Base-by-base conservation (phyloP, 148 eudicot species). In the Beta vulgaris region DNA sequence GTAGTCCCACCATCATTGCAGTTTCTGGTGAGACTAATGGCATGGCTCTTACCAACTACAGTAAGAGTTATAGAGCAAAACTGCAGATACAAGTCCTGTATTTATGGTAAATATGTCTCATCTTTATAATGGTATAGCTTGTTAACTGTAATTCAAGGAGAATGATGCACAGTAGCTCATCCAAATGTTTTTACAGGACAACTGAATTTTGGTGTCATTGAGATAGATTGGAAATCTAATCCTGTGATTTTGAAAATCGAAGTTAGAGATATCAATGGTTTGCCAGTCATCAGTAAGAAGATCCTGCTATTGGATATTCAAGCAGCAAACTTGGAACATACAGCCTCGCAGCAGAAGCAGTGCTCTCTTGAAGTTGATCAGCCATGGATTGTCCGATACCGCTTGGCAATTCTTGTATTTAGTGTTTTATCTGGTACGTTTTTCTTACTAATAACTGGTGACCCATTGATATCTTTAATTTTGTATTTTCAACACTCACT, bases 121-220 rank as follows among this genome's bases (percentile, higher is more conserved):
- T 16, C 18, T 61, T 31, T 35, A 44, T 43, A 19, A 49, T 71
- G 61, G 25, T 15, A 39, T 42, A 12, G 28, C 62, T 43, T 59
- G 34, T 43, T 43, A 69, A 21, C 16, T 63, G 25, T 62, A 26
- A 11, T 15, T 43, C 44, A 16, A 60, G 31, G 39, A 0, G 48
- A 39, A 5, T 21, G 28, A 32, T 59, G 34, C 31, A 32, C 60
- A 70, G 25, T 46, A 28, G 19, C 60, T 70, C 61, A 70, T 55
- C 23, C 51, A 25, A 35, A 13, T 43, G 34, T 35, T 57, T 53
- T 26, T 35, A 43, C 80, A 89, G 93, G 93, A 53, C 73, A 83
- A 79, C 87, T 86, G 25, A 89, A 89, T 74, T 89, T 85, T 74
- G 93, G 93, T 76, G 86, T 79, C 48, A 84, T 89, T 77, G 88